Base-by-base conservation (phyloP, 2,329 filamentous ascomycete species). In the Fusarium praegraminearum region DNA sequence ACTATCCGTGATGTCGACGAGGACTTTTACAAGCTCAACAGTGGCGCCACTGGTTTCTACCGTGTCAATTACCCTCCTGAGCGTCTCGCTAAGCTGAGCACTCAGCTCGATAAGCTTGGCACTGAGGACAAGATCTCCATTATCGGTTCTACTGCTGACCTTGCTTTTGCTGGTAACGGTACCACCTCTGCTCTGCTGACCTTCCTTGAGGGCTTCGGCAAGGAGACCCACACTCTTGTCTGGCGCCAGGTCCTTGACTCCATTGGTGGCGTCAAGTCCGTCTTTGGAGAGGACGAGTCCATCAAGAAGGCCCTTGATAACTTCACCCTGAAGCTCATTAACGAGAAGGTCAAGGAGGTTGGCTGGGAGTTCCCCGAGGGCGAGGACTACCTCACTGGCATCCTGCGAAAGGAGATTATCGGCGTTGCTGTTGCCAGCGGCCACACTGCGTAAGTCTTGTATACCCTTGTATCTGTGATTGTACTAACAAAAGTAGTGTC, bases 1-100 rank as follows among this genome's bases (percentile, higher is more conserved):
- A 94, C 89, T 15, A 87, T 98, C 60, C 85, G 87, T 50, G 90
- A 91, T 64, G 83, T 97, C 60, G 88, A 93, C 71, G 87, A 91
- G 46, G 86, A 88, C 40, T 98, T 97, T 79, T 99, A 98, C 83
- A 97, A 97, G 83, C 85, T 99, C 75, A 99, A 99, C 83, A 90
- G 91, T 65, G 89, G 95, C 57, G 92, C 95, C 62, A 94, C 91
- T 53, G 95, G 94, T 28, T 98, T 89, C 77, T 98, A 97, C 82
- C 89, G 94, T 65, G 96, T 95, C 50, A 97, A 97, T 81, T 97
- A 98, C 77, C 93, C 96, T 7, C 90, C 93, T n/a, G 85, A 89
- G 68, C 90, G 95, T 49, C 86, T 99, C 41, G 88, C 87, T 40
- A 93, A 93, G 81, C 89, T 99, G 26, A 92, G 93, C 61, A 87